Evolutionary conservation across 495 filamentous ascomycete genomes (phyloP).

Genomic region (Penicillium diatomitis): DNA sequence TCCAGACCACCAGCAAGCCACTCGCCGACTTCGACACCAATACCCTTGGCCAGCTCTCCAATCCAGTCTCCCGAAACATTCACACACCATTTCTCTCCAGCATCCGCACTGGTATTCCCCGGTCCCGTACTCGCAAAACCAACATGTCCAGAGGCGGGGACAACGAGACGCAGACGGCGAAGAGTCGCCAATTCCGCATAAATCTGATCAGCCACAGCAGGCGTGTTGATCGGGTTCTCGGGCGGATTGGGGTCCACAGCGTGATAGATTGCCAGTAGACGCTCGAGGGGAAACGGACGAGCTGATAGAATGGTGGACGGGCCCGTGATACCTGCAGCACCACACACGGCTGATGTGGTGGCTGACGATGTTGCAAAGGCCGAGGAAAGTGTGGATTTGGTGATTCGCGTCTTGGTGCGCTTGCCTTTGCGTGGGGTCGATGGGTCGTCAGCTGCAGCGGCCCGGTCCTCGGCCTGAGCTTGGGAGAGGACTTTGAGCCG

Average conservation of each 20-base stretch:
- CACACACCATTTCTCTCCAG: constrained; percentile 39
- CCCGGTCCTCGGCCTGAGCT: constrained; percentile 30
- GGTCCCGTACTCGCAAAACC: constrained; percentile 22
- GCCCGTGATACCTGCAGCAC: constrained; percentile 41
- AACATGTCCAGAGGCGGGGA: constrained; percentile 42
- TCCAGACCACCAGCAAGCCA: constrained; percentile 41
- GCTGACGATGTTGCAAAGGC: constrained; percentile 34
- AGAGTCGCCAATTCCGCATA: constrained; percentile 72
- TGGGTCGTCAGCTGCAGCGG: constrained; percentile 18
- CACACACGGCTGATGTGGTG: constrained; percentile 28
- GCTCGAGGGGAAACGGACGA: constrained; percentile 77
- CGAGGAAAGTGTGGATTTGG: constrained; percentile 38
- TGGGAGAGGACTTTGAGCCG: constrained; percentile 37
- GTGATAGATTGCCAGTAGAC: constrained; percentile 79
- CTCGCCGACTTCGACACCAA: constrained; percentile 41
- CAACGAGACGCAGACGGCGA: constrained; percentile 64
- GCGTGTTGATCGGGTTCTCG: constrained; percentile 37
- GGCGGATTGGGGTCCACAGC: constrained; percentile 62
- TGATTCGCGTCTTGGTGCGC: constrained; percentile 35
- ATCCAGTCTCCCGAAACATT: constrained; percentile 43
- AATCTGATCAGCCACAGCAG: constrained; percentile 49
- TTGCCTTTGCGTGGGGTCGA: constrained; percentile 29
- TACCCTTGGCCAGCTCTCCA: constrained; percentile 37
- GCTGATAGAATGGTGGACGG: constrained; percentile 64
- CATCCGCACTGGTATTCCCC: constrained; percentile 33